Evolutionary conservation across 2,329 filamentous ascomycete genomes (phyloP), one percentile per base, ranked within the genome.

Genomic region (Aspergillus neoniger): DNA sequence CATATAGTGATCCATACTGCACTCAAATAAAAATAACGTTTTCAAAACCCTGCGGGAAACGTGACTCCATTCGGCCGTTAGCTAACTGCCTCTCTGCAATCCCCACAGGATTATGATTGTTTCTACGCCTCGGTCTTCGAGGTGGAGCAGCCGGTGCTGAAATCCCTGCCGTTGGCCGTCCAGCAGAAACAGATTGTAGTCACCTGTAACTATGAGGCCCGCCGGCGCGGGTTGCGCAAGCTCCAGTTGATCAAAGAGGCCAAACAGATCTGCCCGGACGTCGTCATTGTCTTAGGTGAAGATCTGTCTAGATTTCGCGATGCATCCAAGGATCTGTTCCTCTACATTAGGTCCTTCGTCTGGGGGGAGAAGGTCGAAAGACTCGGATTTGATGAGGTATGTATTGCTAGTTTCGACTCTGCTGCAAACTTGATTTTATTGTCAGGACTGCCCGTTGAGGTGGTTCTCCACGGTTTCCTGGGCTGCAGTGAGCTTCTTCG

Each of bases 81-180:
- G 9, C 36, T 39, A 49, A 15, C 39, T 48, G 25, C 55, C 15
- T 48, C 50, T 62, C 12, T 44, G 17, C 44, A 36, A 36, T 38
- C 43, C 51, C 36, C 36, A 19, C 57, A 80, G 78, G 79, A 82
- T 66, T 81, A 81, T 70, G 80, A 81, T 79, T 96, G 91, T 80
- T 98, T 98, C 81, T 98, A 98, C 75, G 93, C 93, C 21, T 91
- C 92, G 53, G 92, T 95, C 8, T 89, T 95, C 67, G 92, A 97
- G 77, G 88, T 89, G 65, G 89, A 90, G 72, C 87, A 90, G 65
- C 91, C 92, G 0, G 80, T 83, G 2, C 81, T 97, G 59, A 91
- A 87, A 71, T 82, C 83, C 1, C 78, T 90, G 17, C 91, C 92
- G 6, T 80, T 98, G 36, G 93, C 92, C 38, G 87, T 96, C 60